Base-by-base conservation (phyloP, 164 flowering plant species). In the Tetrastigma voinierianum region DNA sequence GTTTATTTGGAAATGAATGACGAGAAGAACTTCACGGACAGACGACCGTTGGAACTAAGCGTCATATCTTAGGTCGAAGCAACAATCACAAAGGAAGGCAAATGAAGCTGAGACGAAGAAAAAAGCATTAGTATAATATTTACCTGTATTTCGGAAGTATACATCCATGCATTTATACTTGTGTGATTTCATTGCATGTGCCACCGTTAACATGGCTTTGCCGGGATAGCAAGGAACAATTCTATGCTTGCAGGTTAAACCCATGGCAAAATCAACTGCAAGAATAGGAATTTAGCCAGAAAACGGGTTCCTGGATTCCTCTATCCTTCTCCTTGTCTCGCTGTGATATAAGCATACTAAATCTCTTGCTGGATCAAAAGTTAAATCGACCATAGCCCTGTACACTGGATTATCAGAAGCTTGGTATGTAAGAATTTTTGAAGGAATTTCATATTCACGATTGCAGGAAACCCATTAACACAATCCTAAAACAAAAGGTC, bases 61-160 rank as follows among this genome's bases (percentile, higher is more conserved):
- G n/a, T n/a, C n/a, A n/a, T n/a, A n/a, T n/a, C n/a, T n/a, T n/a
- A n/a, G n/a, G n/a, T n/a, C n/a, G n/a, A n/a, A n/a, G n/a, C n/a
- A n/a, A n/a, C 17, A 52, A 52, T 19, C 57, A 47, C 48, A 62
- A 56, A 11, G 6, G 17, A 47, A 23, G 23, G 4, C 12, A 12
- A 15, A 13, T 25, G 21, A 47, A 16, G 48, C 18, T 17, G 15
- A 7, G 43, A 25, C 10, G 18, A 40, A 40, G 32, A 3, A 46
- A 46, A 52, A 7, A 61, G 14, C 24, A 57, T 2, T 51, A 10
- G 1, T 64, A 44, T 9, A 66, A 46, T 18, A 61, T 64, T 46
- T 61, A 91, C 98, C 97, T 91, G 98, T 52, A 94, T 94, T 80
- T 94, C 97, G 98, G 82, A 56, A 94, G 91, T 61, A 94, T 82